phyloP scores from a whole-genome alignment of 345 rosid species.

The Bruguiera parviflora region DNA sequence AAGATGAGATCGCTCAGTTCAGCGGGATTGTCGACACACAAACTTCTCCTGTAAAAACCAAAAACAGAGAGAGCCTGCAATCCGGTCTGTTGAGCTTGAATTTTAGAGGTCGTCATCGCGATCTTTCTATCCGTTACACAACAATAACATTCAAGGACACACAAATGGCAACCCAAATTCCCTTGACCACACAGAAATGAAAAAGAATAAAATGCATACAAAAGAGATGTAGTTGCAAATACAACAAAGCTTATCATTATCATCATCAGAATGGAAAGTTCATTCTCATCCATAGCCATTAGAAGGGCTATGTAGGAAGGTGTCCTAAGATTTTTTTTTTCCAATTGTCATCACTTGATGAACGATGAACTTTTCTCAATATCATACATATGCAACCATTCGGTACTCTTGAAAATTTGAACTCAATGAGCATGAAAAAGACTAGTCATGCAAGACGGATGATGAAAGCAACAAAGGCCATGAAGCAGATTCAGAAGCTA shows the following conservation, averaged over 20 bases:
- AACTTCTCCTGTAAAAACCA: neutral
- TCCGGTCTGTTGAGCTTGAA: conserved; percentile 34
- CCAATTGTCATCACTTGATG: conserved; percentile 46
- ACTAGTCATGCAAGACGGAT: too few species aligned
- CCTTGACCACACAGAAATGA: too few species aligned
- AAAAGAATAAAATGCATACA: neutral
- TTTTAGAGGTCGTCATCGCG: conserved; percentile 20
- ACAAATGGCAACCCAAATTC: neutral
- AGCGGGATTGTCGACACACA: conserved; percentile 19
- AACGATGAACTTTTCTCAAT: neutral
- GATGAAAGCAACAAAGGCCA: neutral
- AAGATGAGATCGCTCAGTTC: conserved; percentile 16
- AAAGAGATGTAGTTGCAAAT: too few species aligned
- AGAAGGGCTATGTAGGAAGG: conserved; percentile 50
- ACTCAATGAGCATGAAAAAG: too few species aligned
- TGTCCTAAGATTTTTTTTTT: conserved; percentile 58
- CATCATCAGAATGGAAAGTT: conserved; percentile 53
- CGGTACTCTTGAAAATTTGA: too few species aligned
- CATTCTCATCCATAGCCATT: conserved; percentile 54
- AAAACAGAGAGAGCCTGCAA: conserved; percentile 11
- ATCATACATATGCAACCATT: too few species aligned
- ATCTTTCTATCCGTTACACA: neutral
- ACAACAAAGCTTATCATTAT: neutral
- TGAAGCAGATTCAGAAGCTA: conserved; percentile 49
- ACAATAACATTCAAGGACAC: neutral